Evolutionary conservation across 345 rosid genomes (phyloP), one percentile per base, ranked within the genome.

Genomic region (Eucalyptus pauciflora): DNA sequence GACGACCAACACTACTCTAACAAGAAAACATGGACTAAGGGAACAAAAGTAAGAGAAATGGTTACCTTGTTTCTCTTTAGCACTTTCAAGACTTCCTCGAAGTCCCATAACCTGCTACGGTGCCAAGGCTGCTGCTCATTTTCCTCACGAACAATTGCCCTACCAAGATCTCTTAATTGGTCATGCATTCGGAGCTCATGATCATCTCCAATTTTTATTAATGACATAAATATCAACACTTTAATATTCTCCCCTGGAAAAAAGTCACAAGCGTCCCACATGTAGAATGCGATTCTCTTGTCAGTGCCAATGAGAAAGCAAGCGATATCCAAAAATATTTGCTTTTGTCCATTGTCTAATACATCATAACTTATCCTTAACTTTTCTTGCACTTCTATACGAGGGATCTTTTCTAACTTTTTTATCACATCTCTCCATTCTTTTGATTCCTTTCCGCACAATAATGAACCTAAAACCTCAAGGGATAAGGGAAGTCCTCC

Each of bases 51-150:
- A 54, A 20, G 25, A 18, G 12, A 22, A 56, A 56, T 11, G 1
- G 60, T 56, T 56, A 56, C 62, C 62, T 56, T 56, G 22, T 56
- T 56, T 4, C 11, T 8, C 12, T 56, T 56, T 22, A 56, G 27
- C 62, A 56, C 62, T 22, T 56, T 56, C 12, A 22, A 8, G 12
- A 12, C 56, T 0, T 52, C 56, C 56, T 18, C 9, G 24, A 2
- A 52, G 10, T 52, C 24, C 56, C 56, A 52, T 56, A 56, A 22
- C 62, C 62, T 56, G 27, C 62, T 56, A 8, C 62, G 62, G 62
- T 1, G 5, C 62, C 12, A 8, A 56, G 62, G 62, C 12, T 4
- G 27, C 2, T 1, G 27, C 0, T 20, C 13, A 12, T 56, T 22
- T 56, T 56, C 62, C 27, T 56, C 12, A 0, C 62, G 62, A 1